These are phyloP conservation scores for Neoboletus subvelutipes DNA, from an alignment of 768 basidiomycete genomes.

Conservation along the genomic window DNA sequence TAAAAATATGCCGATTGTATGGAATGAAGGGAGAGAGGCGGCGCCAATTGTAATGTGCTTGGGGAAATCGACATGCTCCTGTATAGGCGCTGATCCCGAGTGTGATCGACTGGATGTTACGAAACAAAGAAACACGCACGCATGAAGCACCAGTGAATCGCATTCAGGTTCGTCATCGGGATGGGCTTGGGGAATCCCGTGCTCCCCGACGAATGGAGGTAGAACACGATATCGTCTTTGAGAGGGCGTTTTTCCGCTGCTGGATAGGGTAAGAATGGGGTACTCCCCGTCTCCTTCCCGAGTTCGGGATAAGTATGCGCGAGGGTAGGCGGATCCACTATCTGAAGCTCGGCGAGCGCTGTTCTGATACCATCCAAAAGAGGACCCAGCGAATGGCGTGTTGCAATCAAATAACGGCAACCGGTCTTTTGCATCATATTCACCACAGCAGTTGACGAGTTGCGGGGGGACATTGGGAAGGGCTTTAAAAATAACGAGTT, in stretches of 20 bases:
- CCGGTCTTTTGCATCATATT: constrained; percentile 37
- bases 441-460: constrained; percentile 35
- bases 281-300: not conserved
- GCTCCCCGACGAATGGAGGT: constrained; percentile 51
- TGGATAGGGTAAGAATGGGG: constrained; percentile 12
- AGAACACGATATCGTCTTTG: constrained; percentile 30
- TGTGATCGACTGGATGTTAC: not conserved
- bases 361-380: constrained; percentile 32
- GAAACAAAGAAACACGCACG: constrained; percentile 23
- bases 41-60: constrained; percentile 2
- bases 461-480: constrained; percentile 40
- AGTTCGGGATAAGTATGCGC: constrained; percentile 12
- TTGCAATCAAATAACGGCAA: constrained; percentile 40
- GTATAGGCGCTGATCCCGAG: constrained; percentile 6
- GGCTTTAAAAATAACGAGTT: constrained; percentile 5
- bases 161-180: constrained; percentile 30
- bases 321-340: constrained; percentile 20
- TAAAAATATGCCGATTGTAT: constrained; percentile 13
- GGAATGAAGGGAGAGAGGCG: constrained; percentile 27
- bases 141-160: constrained; percentile 35
- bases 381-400: constrained; percentile 27
- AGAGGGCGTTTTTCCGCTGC: not conserved
- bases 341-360: constrained; percentile 18
- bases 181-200: constrained; percentile 49
- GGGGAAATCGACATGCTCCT: constrained; percentile 4